Base-by-base conservation (phyloP, 208 protist species). In the Novymonas esmeraldas region DNA sequence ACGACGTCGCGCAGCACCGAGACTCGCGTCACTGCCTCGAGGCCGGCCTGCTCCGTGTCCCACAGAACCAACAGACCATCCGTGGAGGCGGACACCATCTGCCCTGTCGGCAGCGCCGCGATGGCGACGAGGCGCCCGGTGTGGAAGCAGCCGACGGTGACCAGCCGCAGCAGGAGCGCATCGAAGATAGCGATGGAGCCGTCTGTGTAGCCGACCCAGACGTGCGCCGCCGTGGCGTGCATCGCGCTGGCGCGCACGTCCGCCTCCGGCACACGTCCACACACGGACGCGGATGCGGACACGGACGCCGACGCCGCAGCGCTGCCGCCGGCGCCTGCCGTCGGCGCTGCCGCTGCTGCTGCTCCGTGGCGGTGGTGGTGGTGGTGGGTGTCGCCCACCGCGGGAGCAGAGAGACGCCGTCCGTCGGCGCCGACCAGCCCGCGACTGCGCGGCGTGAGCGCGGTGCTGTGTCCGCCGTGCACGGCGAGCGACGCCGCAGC, bases 101-200 rank as follows among this genome's bases (percentile, higher is more conserved):
- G 60, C 0, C 52, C 52, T 20, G 6, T 67, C 11, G 3, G 31
- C 16, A 75, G 70, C 36, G 61, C 45, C 6, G 61, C 63, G 28
- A 96, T 76, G 14, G 67, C 69, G 3, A 80, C 58, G 26, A 96
- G 68, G 10, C 76, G 55, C 2, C 57, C 54, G 20, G 36, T 51
- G 72, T 95, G 92, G 28, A 94, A 91, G 16, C 64, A 57, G 0
- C 92, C 84, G 26, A 70, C 69, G 0, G 89, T 92, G 29, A 95
- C 33, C 18, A 79, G 62, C 22, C 42, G 59, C 24, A 93, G 62
- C n/a, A 91, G 70, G 6, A 97, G 78, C 26, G 87, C 68, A 55
- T 97, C 89, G 75, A 93, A 95, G 0, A 97, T 76, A 13, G 64
- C 78, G 3, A 97, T 87, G 10, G 57, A 76, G 52, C 92, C 92